A percentile compares a stretch with the other conserved stretches of the same genome.
phyloP scores from a whole-genome alignment of 2,329 filamentous ascomycete genomes.

The Cephalotrichum gorgonifer region DNA sequence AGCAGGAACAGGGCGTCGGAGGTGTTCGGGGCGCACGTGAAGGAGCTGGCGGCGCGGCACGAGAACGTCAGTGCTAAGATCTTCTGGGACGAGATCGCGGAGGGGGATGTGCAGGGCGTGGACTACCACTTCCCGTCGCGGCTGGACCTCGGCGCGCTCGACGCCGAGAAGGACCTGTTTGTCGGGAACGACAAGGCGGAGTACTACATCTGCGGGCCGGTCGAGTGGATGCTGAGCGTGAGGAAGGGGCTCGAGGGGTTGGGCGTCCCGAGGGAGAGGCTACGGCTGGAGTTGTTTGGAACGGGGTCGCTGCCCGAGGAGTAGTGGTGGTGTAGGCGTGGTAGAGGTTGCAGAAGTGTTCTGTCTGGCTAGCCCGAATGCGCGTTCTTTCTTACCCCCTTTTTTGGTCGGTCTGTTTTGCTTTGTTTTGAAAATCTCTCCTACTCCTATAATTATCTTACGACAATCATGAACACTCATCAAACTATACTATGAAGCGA shows the following conservation, averaged over 20 bases:
- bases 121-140: constrained; percentile 51
- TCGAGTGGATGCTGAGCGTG: constrained; percentile 56
- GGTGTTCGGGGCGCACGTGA: constrained; percentile 45
- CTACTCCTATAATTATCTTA: too few species aligned
- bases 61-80: constrained; percentile 29
- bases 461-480: too few species aligned
- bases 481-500: too few species aligned
- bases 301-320: constrained; percentile 27
- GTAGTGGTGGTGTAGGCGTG: too few species aligned
- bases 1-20: constrained; percentile 37
- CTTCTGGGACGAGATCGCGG: constrained; percentile 43
- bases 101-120: constrained; percentile 32
- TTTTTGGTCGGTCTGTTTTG: too few species aligned
- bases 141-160: constrained; percentile 46
- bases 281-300: constrained; percentile 60
- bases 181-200: constrained; percentile 41
- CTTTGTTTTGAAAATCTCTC: too few species aligned
- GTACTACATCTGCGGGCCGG: constrained; percentile 66
- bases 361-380: too few species aligned
- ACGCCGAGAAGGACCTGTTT: constrained; percentile 41
- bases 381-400: too few species aligned
- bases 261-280: constrained; percentile 47
- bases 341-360: too few species aligned
- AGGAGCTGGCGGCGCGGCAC: constrained; percentile 24
- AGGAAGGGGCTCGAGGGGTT: constrained; percentile 38